Conservation (phyloP, 495 filamentous ascomycete genomes). For the Neurospora pannonica region DNA sequence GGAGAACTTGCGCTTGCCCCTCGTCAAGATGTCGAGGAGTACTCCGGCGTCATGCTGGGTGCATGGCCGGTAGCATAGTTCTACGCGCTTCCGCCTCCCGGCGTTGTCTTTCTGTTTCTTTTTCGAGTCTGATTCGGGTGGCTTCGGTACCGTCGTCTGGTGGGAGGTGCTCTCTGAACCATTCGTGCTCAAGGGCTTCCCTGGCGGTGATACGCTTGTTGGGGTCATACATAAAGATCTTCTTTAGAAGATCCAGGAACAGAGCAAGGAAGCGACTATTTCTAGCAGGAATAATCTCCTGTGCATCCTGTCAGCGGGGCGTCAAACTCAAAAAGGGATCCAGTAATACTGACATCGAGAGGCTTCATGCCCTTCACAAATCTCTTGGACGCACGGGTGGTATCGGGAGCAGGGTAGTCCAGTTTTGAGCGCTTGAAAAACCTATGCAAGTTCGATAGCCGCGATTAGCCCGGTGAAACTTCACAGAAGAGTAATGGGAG, state of each 20-base stretch:
- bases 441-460: constrained; percentile 30
- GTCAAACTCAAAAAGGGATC: neutral
- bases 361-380: constrained; percentile 95
- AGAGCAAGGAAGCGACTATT: constrained; percentile 67
- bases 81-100: constrained; percentile 1
- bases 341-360: constrained; percentile 53
- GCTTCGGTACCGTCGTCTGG: constrained; percentile 94
- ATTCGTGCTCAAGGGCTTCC: constrained; percentile 80
- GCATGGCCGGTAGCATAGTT: constrained; percentile 4
- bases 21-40: neutral
- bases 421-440: constrained; percentile 79
- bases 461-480: neutral
- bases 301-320: constrained; percentile 19
- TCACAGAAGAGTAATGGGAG: neutral
- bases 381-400: constrained; percentile 76
- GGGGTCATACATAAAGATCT: constrained; percentile 94
- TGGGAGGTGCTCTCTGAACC: constrained; percentile 73
- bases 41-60: neutral
- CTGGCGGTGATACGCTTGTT: constrained; percentile 84
- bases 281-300: constrained; percentile 79
- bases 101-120: constrained; percentile 23
- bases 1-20: neutral
- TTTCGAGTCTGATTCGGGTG: constrained; percentile 55
- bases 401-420: constrained; percentile 83
- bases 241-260: constrained; percentile 79